Base-by-base conservation (phyloP, 495 filamentous ascomycete genomes). In the Trypethelium eluteriae region DNA sequence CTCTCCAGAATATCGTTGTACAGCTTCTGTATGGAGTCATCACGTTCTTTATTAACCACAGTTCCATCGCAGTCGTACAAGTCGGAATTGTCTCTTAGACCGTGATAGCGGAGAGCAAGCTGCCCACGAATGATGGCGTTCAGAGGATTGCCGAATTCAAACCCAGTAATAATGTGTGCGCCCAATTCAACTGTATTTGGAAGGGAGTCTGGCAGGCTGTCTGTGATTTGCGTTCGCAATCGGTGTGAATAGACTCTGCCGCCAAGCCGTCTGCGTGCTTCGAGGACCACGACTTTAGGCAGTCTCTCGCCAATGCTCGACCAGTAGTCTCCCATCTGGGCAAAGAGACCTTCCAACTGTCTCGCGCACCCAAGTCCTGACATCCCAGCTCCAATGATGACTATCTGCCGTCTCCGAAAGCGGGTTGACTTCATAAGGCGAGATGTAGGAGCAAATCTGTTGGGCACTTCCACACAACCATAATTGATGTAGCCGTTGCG, bases 401-500 rank as follows among this genome's bases (percentile, higher is more conserved):
- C 89, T 67, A 98, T 81, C 0, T 88, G 92, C 70, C 81, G 86
- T 64, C 79, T 75, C 71, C 84, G 88, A 36, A 39, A 38, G 36
- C 3, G 25, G 76, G 79, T 67, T 74, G 78, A 62, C 76, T 79
- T 71, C 75, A 75, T 67, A 25, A 25, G 25, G 77, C 81, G 69
- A 65, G 68, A 57, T 59, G 71, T 63, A 67, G 65, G 39, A 53
- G 39, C 34, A 5, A 75, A 65, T 18, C 79, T 73, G 70, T 79
- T 74, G 2, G 85, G 83, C 59, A 88, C 80, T 71, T 92, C 88
- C 6, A 95, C 81, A 72, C 93, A 97, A 25, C 94, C 94, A 76
- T 92, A 96, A 77, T 99, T 99, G 79, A 99, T 96, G 74, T 97
- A 96, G 7, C 95, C 94, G 65, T 88, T 84, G 53, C 94, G 85